phyloP scores from a whole-genome alignment of 441 rosid species.

The Euphorbia schlechtendalii region DNA sequence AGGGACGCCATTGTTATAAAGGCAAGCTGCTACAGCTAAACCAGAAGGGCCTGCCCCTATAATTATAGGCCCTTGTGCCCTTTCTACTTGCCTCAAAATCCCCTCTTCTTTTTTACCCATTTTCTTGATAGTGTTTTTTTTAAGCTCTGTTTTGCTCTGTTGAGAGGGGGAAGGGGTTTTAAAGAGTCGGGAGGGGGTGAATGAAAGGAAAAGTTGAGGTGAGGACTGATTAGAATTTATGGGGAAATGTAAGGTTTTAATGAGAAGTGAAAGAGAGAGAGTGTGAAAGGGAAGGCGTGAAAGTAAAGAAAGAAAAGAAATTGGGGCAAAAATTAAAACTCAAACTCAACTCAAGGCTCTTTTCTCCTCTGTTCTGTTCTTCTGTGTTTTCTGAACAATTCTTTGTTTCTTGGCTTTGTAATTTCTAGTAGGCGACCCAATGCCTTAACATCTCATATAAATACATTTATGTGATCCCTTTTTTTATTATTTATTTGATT shows the following conservation, averaged over 20 bases:
- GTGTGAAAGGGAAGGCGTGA: constrained; percentile 37
- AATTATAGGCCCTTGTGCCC: constrained; percentile 54
- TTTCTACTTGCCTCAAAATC: constrained; percentile 7
- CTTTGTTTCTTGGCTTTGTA: not conserved
- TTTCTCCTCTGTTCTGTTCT: not conserved
- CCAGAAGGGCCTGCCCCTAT: constrained; percentile 99
- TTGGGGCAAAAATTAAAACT: not conserved
- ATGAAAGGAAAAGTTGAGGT: not conserved
- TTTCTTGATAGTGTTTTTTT: no score
- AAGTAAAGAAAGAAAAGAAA: constrained; percentile 32
- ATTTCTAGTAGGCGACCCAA: constrained; percentile 3
- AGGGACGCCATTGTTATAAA: constrained; percentile 49
- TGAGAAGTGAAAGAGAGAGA: constrained; percentile 28
- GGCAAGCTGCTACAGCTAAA: constrained; percentile 68
- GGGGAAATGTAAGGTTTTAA: constrained; percentile 16
- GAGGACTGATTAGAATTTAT: not conserved
- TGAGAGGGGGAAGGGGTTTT: constrained; percentile 7
- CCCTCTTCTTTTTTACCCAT: constrained; percentile 30
- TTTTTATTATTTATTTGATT: not conserved
- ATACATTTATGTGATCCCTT: constrained; percentile 17
- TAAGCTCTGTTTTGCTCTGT: no score
- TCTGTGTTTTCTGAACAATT: not conserved
- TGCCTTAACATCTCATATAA: constrained; percentile 7
- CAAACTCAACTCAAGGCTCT: constrained; percentile 24
- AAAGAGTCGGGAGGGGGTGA: not conserved